These are phyloP conservation scores for Solanum aculeatissimum DNA, from an alignment of 305 asterid genomes.

Conservation along the genomic window DNA sequence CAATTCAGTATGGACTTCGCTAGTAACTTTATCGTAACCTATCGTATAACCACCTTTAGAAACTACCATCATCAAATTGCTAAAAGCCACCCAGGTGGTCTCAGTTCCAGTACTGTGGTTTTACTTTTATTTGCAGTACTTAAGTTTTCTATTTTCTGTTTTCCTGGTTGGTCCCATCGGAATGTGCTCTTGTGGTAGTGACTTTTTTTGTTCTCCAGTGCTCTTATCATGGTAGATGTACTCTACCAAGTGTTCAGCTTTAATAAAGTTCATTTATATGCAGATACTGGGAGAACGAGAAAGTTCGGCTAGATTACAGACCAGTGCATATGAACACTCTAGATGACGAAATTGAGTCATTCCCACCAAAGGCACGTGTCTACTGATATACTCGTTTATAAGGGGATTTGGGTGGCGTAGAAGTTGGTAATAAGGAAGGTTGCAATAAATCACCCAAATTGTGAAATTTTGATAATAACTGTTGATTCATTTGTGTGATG, in stretches of 20 bases:
- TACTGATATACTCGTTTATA: constrained; percentile 19
- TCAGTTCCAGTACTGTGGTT: neutral
- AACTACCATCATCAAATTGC: neutral
- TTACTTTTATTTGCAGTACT: neutral
- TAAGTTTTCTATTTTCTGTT: neutral
- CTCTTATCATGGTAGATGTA: neutral
- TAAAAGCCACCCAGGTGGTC: neutral
- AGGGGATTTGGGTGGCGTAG: neutral
- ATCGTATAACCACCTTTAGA: neutral
- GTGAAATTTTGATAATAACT: constrained; percentile 26
- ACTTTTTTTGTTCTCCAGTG: neutral
- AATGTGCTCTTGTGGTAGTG: neutral
- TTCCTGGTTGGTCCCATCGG: neutral
- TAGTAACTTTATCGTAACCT: neutral
- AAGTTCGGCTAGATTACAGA: constrained; percentile 74
- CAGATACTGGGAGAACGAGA: constrained; percentile 93
- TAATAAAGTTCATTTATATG: constrained; percentile 3
- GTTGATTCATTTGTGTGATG: constrained; percentile 15
- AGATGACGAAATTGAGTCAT: constrained; percentile 77
- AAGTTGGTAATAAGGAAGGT: constrained; percentile 4
- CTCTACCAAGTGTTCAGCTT: neutral
- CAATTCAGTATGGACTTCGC: neutral
- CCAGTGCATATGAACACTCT: constrained; percentile 92
- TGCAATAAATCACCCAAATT: constrained; percentile 12
- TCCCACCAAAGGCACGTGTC: constrained; percentile 98